phyloP scores from a whole-genome alignment of 2,329 filamentous ascomycete species.

The Exophiala spinifera region DNA sequence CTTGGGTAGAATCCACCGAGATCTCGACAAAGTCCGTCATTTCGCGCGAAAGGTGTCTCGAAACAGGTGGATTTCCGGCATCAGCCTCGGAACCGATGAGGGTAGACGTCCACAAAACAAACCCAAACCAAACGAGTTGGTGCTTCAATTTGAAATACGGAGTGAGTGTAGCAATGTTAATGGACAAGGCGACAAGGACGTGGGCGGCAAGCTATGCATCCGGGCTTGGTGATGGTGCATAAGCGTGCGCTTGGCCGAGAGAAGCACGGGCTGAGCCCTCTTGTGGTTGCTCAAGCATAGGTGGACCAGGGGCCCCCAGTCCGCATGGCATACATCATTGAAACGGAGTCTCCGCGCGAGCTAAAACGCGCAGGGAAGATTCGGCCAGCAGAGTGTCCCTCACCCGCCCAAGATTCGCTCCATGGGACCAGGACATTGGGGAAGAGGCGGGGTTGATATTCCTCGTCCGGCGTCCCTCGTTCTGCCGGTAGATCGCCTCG shows the following conservation, averaged over 20 bases:
- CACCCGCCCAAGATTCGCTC: too few relatives aligned
- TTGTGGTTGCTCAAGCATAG: neutral
- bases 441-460: too few relatives aligned
- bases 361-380: too few relatives aligned
- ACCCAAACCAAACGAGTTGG: neutral
- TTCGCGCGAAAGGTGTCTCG: neutral
- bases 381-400: too few relatives aligned
- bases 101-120: neutral
- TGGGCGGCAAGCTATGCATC: neutral
- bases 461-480: too few relatives aligned
- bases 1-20: neutral
- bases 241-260: conserved; percentile 8
- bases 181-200: neutral
- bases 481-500: too few relatives aligned
- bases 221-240: conserved; percentile 6
- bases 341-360: too few relatives aligned
- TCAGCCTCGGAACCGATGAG: neutral
- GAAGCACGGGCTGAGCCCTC: neutral
- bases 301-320: too few relatives aligned
- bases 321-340: too few relatives aligned
- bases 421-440: too few relatives aligned
- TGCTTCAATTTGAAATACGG: neutral
- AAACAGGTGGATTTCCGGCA: neutral
- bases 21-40: neutral
- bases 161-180: neutral